phyloP scores from a whole-genome alignment of 805 yeast species.

The Lipomyces japonicus region DNA sequence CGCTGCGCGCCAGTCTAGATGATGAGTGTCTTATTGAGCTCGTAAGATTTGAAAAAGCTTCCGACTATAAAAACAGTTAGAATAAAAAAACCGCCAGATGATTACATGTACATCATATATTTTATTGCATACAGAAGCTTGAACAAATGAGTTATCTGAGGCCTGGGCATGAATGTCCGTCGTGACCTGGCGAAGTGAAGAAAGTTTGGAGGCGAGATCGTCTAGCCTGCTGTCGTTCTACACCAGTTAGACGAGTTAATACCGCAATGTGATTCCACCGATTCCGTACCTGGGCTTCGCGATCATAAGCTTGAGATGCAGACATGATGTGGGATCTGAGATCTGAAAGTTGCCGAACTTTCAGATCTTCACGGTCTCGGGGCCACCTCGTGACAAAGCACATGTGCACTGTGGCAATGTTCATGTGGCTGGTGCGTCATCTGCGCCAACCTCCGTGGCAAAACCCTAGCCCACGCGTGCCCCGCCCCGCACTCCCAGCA shows the following conservation, averaged over 20 bases:
- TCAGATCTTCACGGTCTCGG: too few species aligned
- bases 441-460: too few species aligned
- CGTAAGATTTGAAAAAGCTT: conserved; percentile 36
- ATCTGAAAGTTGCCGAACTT: too few species aligned
- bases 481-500: too few species aligned
- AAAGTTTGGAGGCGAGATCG: conserved; percentile 59
- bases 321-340: too few species aligned
- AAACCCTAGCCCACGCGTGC: too few species aligned
- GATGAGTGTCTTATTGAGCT: conserved; percentile 47
- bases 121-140: conserved; percentile 37
- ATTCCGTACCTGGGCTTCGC: conserved; percentile 34
- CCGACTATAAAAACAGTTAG: conserved; percentile 10
- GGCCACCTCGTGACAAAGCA: too few species aligned
- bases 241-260: conserved; percentile 1
- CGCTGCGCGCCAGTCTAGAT: conserved; percentile 46
- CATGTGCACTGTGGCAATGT: too few species aligned
- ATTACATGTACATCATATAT: background rate
- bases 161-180: conserved; percentile 66
- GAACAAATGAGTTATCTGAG: conserved; percentile 44
- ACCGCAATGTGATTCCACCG: background rate
- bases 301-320: conserved; percentile 32
- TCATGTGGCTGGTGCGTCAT: too few species aligned
- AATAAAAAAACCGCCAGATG: background rate
- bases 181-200: conserved; percentile 61
- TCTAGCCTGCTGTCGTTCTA: conserved; percentile 64